These are phyloP conservation scores for Solanum pinnatisectum DNA, from an alignment of 257 asterid genomes.

Conservation along the genomic window DNA sequence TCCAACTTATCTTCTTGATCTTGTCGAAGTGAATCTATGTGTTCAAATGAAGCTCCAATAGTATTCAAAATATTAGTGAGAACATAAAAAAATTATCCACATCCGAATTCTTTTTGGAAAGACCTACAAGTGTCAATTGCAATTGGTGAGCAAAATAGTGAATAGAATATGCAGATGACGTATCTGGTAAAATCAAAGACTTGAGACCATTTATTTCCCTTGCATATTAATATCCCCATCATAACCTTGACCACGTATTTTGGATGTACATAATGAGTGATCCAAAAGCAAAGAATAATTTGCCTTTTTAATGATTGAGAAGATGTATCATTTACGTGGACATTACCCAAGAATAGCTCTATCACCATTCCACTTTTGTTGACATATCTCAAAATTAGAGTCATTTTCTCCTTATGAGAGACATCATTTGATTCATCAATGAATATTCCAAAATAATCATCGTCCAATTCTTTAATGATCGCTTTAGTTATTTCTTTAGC, in stretches of 20 bases:
- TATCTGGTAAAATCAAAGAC: neutral
- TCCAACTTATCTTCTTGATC: neutral
- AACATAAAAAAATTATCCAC: neutral
- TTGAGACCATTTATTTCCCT: neutral
- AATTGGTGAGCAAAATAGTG: neutral
- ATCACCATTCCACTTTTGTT: neutral
- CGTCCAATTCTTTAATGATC: no score
- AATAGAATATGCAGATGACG: neutral
- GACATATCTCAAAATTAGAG: neutral
- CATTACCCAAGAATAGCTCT: neutral
- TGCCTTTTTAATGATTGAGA: neutral
- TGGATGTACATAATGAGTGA: neutral
- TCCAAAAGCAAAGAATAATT: neutral
- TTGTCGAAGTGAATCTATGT: neutral
- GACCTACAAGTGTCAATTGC: neutral
- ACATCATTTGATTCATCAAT: no score
- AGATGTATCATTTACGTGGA: neutral
- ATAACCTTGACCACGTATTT: neutral
- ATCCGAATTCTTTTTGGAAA: neutral
- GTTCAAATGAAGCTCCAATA: neutral
- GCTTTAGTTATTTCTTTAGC: no score
- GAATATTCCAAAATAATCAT: no score
- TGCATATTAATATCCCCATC: neutral
- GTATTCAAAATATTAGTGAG: neutral
- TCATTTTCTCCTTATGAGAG: no score